Evolutionary conservation across 2,329 filamentous ascomycete genomes (phyloP).

Genomic region (Hirsutella rhossiliensis): DNA sequence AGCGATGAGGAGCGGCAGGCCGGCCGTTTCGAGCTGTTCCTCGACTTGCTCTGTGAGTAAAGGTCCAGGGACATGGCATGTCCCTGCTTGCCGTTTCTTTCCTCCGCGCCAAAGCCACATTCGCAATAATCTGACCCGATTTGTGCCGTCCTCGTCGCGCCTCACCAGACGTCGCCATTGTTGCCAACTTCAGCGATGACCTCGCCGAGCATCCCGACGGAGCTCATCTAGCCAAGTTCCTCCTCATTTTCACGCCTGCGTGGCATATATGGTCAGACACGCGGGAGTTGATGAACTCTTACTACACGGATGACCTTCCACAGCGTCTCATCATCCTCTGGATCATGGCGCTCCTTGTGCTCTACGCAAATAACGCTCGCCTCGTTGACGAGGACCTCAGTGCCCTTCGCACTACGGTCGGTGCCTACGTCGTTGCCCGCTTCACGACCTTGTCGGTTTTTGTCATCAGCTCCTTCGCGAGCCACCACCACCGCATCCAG

Average conservation of each 20-base stretch:
- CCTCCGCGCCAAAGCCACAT: no score
- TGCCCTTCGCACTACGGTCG: constrained; percentile 31
- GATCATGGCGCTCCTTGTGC: constrained; percentile 35
- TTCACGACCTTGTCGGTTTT: constrained; percentile 27
- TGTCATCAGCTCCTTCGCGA: constrained; percentile 30
- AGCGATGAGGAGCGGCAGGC: constrained; percentile 31
- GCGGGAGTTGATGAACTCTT: constrained; percentile 38
- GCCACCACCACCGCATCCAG: constrained; percentile 33
- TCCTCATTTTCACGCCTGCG: constrained; percentile 33
- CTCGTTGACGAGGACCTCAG: constrained; percentile 27
- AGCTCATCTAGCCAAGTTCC: constrained; percentile 31
- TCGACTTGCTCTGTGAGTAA: constrained; percentile 31
- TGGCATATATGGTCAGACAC: constrained; percentile 39
- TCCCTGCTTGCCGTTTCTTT: no score
- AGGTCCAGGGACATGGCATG: no score
- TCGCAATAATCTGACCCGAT: no score
- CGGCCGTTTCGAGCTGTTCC: constrained; percentile 35
- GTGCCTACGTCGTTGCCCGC: constrained; percentile 32
- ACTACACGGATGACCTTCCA: constrained; percentile 36
- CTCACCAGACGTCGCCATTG: constrained; percentile 27
- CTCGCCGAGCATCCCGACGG: constrained; percentile 32
- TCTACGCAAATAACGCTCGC: constrained; percentile 35
- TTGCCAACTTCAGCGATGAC: constrained; percentile 37
- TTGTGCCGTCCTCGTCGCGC: no score
- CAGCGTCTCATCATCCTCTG: constrained; percentile 35